Percentiles rank a stretch among this genome's conserved stretches.
phyloP scores from a whole-genome alignment of 2,329 filamentous ascomycete genomes.

The Cladosporium sp. region DNA sequence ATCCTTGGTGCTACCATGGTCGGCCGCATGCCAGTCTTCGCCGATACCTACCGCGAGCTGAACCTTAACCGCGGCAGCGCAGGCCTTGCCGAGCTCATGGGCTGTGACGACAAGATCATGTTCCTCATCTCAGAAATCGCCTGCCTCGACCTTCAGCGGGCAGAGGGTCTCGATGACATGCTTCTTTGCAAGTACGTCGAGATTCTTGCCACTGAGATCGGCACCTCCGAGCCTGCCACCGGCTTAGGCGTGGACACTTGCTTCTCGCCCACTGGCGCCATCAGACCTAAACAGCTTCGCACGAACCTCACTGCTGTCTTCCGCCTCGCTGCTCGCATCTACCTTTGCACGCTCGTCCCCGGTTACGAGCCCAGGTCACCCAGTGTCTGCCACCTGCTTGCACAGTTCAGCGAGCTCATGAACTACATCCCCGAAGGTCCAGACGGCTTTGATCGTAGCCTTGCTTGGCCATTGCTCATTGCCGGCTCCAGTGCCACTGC shows the following conservation, averaged over 20 bases:
- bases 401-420: slow-evolving; percentile 71
- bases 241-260: slow-evolving; percentile 42
- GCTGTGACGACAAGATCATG: slow-evolving; percentile 95
- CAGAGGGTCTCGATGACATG: slow-evolving; percentile 75
- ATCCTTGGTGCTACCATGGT: slow-evolving; percentile 93
- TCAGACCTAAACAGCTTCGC: slow-evolving; percentile 77
- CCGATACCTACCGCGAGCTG: slow-evolving; percentile 93
- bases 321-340: slow-evolving; percentile 87
- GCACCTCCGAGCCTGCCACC: slow-evolving; percentile 64
- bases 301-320: slow-evolving; percentile 88
- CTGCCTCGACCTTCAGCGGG: slow-evolving; percentile 85
- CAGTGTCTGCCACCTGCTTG: slow-evolving; percentile 70
- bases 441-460: slow-evolving; percentile 79
- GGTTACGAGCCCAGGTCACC: slow-evolving; percentile 72
- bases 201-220: slow-evolving; percentile 81
- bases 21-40: slow-evolving; percentile 78
- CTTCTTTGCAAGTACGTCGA: slow-evolving; percentile 84
- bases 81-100: slow-evolving; percentile 89
- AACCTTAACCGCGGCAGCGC: slow-evolving; percentile 63
- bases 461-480: slow-evolving; percentile 90
- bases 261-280: slow-evolving; percentile 59
- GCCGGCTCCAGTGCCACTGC: slow-evolving; percentile 73
- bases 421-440: slow-evolving; percentile 76
- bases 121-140: slow-evolving; percentile 97
- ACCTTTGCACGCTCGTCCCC: slow-evolving; percentile 91